Conservation (phyloP, 2,329 filamentous ascomycete genomes). For the Paramyrothecium sp. region DNA sequence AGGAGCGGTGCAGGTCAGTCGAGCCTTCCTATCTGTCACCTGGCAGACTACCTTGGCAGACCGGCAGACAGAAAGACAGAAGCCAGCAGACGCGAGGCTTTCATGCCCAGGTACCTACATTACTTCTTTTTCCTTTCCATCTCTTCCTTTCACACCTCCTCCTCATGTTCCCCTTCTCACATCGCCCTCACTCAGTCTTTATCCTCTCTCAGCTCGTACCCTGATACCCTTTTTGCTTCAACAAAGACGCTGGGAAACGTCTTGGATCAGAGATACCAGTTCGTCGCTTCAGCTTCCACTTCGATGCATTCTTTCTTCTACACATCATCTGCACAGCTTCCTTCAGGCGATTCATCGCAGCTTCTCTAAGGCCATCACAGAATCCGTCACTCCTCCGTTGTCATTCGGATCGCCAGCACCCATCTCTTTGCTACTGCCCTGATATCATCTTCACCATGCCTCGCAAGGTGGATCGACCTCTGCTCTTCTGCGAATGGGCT, state of each 20-base stretch:
- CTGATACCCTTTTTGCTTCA: background rate
- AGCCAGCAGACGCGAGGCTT: no score
- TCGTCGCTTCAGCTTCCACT: background rate
- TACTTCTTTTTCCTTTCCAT: constrained; percentile 15
- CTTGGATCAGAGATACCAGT: background rate
- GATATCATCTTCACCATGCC: constrained; percentile 9
- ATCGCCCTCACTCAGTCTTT: background rate
- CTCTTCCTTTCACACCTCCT: constrained; percentile 10
- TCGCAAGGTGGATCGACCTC: constrained; percentile 15
- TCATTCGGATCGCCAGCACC: no score
- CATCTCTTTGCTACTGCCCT: background rate
- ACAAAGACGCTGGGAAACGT: background rate
- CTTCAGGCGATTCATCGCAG: no score
- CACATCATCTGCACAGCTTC: no score
- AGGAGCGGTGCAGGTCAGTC: no score
- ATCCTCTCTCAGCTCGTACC: background rate
- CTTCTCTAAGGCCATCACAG: no score
- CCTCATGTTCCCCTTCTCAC: constrained; percentile 15
- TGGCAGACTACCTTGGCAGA: no score
- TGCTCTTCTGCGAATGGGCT: constrained; percentile 39
- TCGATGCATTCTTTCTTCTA: no score
- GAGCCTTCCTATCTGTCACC: no score
- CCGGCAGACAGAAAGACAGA: no score
- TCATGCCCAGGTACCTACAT: background rate
- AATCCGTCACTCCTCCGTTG: no score